Base-by-base conservation (phyloP, 2,329 filamentous ascomycete genomes). In the Aspergillus piperis region DNA sequence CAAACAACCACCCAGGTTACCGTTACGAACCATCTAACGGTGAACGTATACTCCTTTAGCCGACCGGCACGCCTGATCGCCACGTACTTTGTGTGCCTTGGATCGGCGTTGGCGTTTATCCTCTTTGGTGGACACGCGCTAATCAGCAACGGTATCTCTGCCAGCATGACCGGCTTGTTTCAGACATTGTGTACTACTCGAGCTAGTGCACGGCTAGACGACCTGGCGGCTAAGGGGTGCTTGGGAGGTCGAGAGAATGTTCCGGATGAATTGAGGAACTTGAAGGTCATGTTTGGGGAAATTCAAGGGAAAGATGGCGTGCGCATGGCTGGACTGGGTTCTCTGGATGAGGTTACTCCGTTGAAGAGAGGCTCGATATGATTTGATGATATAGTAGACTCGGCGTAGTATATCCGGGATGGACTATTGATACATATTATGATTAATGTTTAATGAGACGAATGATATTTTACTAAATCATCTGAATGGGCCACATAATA, bases 231-330 rank as follows among this genome's bases (percentile, higher is more conserved):
- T 8, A 50, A 47, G 38, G 62, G 62, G 2, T 64, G 61, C 38
- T 19, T 64, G 6, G 62, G 58, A 4, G 65, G 64, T 0, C 58
- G 62, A 2, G 57, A 61, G 57, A 66, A 66, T 50, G 58, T 66
- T 17, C 65, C 64, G 1, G 59, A 59, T 3, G 56, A 61, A 8
- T 36, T 61, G 27, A 64, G 60, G 51, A 48, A 63, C 27, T 47
- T 66, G 42, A 51, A 59, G 41, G 67, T 64, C 8, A 58, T 57
- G 56, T 64, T 63, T 59, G 61, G 61, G 8, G 62, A 61, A 21
- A 41, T 64, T 3, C 32, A 5, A n/a, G 47, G 30, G 17, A 32
- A 15, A 17, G 52, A 47, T 32, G 52, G 52, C 13, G n/a, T 21
- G 25, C 39, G 52, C 0, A 30, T 42, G 52, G 52, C 52, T 3